phyloP scores from a whole-genome alignment of 306 rosid genomes.

The Inga leiocalycina region DNA sequence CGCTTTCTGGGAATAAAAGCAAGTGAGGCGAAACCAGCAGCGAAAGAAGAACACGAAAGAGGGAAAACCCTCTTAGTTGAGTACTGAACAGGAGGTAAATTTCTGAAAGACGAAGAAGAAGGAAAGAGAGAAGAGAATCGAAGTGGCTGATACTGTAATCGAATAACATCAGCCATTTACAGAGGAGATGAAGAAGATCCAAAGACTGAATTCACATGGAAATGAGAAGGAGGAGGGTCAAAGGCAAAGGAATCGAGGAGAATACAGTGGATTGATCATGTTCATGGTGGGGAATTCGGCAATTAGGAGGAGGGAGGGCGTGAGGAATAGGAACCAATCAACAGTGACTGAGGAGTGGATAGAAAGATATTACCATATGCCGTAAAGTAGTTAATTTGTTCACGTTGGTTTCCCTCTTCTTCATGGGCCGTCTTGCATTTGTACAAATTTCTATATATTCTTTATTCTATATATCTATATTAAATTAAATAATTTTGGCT shows the following conservation, averaged over 20 bases:
- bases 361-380: background rate
- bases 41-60: conserved; percentile 43
- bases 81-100: conserved; percentile 40
- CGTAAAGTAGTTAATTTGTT: background rate
- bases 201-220: background rate
- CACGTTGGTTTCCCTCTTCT: background rate
- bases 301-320: background rate
- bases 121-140: conserved; percentile 51
- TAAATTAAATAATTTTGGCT: no score
- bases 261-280: background rate
- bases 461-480: no score
- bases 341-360: background rate
- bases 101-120: conserved; percentile 48
- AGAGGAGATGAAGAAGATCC: background rate
- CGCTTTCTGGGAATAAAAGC: conserved; percentile 63
- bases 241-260: background rate
- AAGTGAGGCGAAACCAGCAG: conserved; percentile 30
- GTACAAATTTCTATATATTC: no score
- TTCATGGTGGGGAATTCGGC: background rate
- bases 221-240: background rate
- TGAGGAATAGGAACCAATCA: background rate
- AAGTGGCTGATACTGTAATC: conserved; percentile 58
- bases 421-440: background rate
- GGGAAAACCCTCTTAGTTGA: conserved; percentile 30
- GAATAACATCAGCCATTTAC: conserved; percentile 79